Conservation (phyloP, 2,329 filamentous ascomycete genomes). For the Aspergillus sp. region DNA sequence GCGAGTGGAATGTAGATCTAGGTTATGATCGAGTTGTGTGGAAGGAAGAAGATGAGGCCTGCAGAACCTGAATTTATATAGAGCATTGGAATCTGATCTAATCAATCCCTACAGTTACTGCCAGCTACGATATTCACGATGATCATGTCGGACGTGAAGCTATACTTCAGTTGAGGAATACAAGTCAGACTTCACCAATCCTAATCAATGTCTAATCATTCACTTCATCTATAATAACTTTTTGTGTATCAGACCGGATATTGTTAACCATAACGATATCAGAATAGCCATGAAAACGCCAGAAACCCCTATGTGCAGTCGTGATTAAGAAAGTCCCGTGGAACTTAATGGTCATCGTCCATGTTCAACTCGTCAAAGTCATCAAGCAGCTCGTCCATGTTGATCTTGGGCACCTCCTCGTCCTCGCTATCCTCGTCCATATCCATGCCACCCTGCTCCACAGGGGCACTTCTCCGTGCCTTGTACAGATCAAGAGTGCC, state of each 20-base stretch:
- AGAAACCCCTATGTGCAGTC: constrained; percentile 2
- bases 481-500: constrained; percentile 86
- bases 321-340: background rate
- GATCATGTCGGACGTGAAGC: background rate
- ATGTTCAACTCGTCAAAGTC: constrained; percentile 89
- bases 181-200: background rate
- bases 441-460: constrained; percentile 51
- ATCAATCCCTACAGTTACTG: background rate
- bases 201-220: background rate
- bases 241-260: constrained; percentile 1
- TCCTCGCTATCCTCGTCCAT: constrained; percentile 61
- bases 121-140: background rate
- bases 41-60: too few relatives aligned
- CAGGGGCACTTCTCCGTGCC: constrained; percentile 44
- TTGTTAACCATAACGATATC: constrained; percentile 3
- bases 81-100: too few relatives aligned
- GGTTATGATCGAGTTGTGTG: too few relatives aligned
- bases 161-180: background rate
- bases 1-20: too few relatives aligned
- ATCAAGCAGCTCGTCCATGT: constrained; percentile 81
- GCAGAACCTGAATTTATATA: too few relatives aligned
- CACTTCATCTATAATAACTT: background rate
- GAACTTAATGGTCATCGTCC: constrained; percentile 1
- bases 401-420: constrained; percentile 68
- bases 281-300: constrained; percentile 2